Evolutionary conservation across 2,329 filamentous ascomycete genomes (phyloP).

Genomic region (Aphanocladium album): DNA sequence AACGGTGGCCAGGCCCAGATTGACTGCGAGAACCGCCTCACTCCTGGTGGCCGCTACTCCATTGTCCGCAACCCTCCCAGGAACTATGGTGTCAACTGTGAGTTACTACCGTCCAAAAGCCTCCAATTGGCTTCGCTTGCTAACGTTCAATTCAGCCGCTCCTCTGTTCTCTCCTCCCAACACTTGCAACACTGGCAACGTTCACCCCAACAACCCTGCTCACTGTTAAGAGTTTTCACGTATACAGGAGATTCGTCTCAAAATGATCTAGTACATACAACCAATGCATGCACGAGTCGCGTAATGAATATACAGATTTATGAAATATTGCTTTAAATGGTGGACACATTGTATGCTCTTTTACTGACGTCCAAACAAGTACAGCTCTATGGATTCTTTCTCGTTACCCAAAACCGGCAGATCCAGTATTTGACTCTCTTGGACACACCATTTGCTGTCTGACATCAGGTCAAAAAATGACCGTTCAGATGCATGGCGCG

Average conservation of each 20-base stretch:
- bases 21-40: constrained; percentile 19
- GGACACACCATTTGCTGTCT: constrained; percentile 39
- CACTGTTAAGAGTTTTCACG: constrained; percentile 15
- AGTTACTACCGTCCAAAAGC: not conserved
- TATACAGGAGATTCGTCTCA: not conserved
- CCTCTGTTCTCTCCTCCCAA: constrained; percentile 18
- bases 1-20: constrained; percentile 20
- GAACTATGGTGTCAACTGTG: constrained; percentile 20
- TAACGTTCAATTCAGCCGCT: constrained; percentile 11
- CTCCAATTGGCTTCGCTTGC: not conserved
- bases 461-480: constrained; percentile 44
- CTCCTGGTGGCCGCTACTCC: constrained; percentile 16
- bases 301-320: not conserved
- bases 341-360: not conserved
- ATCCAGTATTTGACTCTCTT: constrained; percentile 36
- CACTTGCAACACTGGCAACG: constrained; percentile 19
- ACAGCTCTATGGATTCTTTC: constrained; percentile 45
- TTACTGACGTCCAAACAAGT: constrained; percentile 40
- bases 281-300: not conserved
- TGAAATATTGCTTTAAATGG: not conserved
- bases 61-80: constrained; percentile 20
- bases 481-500: constrained; percentile 48
- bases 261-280: not conserved
- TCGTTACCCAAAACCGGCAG: constrained; percentile 43
- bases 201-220: constrained; percentile 20